Base-by-base conservation (phyloP, 257 asterid species). In the Nicotiana benthamiana region DNA sequence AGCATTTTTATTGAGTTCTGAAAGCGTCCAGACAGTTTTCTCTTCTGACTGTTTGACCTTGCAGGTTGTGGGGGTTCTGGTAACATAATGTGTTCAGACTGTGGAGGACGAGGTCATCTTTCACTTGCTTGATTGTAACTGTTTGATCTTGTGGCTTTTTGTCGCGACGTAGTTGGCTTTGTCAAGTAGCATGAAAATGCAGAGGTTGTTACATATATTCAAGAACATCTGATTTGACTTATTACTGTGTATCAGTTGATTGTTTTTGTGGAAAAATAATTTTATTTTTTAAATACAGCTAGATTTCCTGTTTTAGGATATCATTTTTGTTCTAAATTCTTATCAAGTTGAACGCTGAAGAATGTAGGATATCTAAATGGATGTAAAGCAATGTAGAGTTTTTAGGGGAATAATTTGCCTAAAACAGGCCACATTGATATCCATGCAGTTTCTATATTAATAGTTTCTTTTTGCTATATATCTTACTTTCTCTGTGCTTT, bases 41-140 rank as follows among this genome's bases (percentile, higher is more conserved):
- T 84, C 17, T 32, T 28, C 8, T n/a, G 62, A 53, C 40, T 76
- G 60, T 68, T n/a, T n/a, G 32, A 32, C 59, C 43, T 28, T 82
- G 90, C 90, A 95, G 99, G 93, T 86, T 95, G 99, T 79, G 97
- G 97, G 16, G 99, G 96, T 87, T 89, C 92, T 75, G 98, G 99
- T 76, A 92, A 92, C 79, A 86, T 86, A 18, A 88, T 93, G 96
- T 93, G 98, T 75, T 88, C 87, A 4, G 95, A 86, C 17, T 95
- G 98, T 87, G 97, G 96, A 10, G 98, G 95, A 18, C 86, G 94
- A 63, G 97, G 98, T 78, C 98, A 95, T 75, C 80, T 86, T 16
- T 85, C 89, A 86, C 83, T 53, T 82, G 79, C 82, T 75, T 83
- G 78, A 75, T 67, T 53, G 40, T 24, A 24, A 2, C 16, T 0